These are phyloP conservation scores for Usnea hakonensis DNA, from an alignment of 495 filamentous ascomycete species.

Conservation along the genomic window DNA sequence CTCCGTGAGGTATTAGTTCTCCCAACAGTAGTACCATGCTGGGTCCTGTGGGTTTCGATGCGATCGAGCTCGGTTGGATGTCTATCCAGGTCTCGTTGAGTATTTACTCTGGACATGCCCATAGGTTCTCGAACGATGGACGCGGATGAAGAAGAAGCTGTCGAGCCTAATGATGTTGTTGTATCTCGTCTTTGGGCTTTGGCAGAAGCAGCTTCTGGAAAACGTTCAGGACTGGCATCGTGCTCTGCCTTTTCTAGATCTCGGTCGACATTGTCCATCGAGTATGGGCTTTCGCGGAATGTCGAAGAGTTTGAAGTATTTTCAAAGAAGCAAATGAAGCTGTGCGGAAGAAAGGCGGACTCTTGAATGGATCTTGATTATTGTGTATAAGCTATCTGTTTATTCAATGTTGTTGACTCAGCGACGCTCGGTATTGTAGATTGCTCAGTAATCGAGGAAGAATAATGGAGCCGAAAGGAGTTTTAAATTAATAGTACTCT, in stretches of 20 bases:
- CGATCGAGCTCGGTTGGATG: conserved; percentile 67
- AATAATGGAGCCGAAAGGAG: too few species aligned
- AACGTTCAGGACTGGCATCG: neutral
- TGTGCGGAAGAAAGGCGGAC: neutral
- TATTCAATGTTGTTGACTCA: too few species aligned
- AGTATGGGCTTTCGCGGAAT: neutral
- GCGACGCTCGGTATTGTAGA: too few species aligned
- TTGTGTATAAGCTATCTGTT: too few species aligned
- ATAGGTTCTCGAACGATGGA: conserved; percentile 24
- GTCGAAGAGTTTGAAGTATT: too few species aligned
- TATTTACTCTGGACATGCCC: conserved; percentile 52
- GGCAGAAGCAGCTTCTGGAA: neutral
- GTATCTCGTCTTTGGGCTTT: conserved; percentile 10
- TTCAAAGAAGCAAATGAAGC: neutral
- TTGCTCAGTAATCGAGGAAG: too few species aligned
- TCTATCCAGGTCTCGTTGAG: conserved; percentile 59
- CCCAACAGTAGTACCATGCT: conserved; percentile 72
- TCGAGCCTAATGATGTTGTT: conserved; percentile 20
- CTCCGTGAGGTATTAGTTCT: conserved; percentile 42
- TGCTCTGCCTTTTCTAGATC: conserved; percentile 33
- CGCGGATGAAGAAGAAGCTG: conserved; percentile 24
- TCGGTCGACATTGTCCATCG: conserved; percentile 33
- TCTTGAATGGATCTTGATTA: neutral
- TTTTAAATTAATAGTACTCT: too few species aligned
- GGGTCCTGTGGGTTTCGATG: conserved; percentile 65